phyloP scores from a whole-genome alignment of 257 asterid genomes.

The Solanum etuberosum region DNA sequence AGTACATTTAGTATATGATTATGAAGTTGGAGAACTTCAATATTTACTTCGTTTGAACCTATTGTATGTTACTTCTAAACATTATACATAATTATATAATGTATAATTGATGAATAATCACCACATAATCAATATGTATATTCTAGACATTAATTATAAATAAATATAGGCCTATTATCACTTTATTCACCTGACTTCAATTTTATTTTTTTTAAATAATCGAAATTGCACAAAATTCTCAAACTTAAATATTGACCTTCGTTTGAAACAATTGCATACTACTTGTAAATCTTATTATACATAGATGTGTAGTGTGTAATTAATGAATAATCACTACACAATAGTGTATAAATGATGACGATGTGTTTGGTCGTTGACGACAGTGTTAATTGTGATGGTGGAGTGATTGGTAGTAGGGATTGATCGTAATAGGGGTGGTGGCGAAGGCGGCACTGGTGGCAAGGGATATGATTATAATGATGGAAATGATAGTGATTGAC shows the following conservation, averaged over 20 bases:
- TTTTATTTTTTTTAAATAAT: too few relatives aligned
- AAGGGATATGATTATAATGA: neutral
- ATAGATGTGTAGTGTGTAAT: too few relatives aligned
- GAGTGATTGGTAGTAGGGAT: neutral
- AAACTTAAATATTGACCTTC: neutral
- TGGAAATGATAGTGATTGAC: neutral
- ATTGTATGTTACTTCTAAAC: neutral
- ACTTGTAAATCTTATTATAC: neutral
- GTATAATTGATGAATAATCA: neutral
- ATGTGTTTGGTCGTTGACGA: too few relatives aligned
- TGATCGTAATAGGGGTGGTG: neutral
- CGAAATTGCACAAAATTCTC: too few relatives aligned
- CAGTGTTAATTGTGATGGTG: neutral
- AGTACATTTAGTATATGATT: too few relatives aligned
- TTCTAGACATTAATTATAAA: too few relatives aligned
- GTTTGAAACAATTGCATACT: neutral
- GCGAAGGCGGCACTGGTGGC: neutral
- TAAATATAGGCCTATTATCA: too few relatives aligned
- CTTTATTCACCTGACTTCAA: too few relatives aligned
- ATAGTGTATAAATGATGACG: neutral
- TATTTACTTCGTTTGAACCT: neutral
- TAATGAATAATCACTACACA: neutral
- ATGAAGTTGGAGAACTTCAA: neutral
- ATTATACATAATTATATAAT: neutral
- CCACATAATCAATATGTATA: neutral